These are phyloP conservation scores for Boletus speciosus DNA, from an alignment of 768 basidiomycete species.

Conservation along the genomic window DNA sequence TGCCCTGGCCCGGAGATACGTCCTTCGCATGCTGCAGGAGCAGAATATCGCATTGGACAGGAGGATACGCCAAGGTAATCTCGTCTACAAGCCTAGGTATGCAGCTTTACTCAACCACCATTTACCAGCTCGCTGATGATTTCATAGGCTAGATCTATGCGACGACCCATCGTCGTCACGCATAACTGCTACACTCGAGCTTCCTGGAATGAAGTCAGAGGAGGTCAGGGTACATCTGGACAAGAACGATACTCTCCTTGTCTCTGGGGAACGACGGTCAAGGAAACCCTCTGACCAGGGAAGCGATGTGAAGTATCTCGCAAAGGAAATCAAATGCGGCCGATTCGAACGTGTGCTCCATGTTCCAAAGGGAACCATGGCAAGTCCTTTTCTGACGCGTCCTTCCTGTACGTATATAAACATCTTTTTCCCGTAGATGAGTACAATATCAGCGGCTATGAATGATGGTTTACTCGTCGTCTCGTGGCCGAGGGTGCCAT, in stretches of 20 bases:
- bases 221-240: constrained; percentile 35
- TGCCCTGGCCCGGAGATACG: constrained; percentile 30
- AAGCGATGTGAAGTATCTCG: constrained; percentile 22
- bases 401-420: background rate
- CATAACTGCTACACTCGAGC: constrained; percentile 36
- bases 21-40: constrained; percentile 21
- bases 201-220: constrained; percentile 38
- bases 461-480: constrained; percentile 38
- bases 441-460: constrained; percentile 38
- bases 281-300: constrained; percentile 17
- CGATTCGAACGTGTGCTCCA: constrained; percentile 35
- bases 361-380: constrained; percentile 38
- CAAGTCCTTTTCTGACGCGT: constrained; percentile 11
- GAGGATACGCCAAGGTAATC: constrained; percentile 23
- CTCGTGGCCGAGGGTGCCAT: constrained; percentile 36
- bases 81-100: constrained; percentile 34
- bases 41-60: constrained; percentile 17
- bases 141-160: constrained; percentile 37
- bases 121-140: constrained; percentile 11
- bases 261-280: constrained; percentile 34
- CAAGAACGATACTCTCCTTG: constrained; percentile 25
- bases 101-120: constrained; percentile 2
- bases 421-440: constrained; percentile 21
- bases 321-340: constrained; percentile 41
- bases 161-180: constrained; percentile 33